Evolutionary conservation across 805 yeast genomes (phyloP), one percentile per base, ranked within the genome.

Genomic region (Yarrowia sp.): DNA sequence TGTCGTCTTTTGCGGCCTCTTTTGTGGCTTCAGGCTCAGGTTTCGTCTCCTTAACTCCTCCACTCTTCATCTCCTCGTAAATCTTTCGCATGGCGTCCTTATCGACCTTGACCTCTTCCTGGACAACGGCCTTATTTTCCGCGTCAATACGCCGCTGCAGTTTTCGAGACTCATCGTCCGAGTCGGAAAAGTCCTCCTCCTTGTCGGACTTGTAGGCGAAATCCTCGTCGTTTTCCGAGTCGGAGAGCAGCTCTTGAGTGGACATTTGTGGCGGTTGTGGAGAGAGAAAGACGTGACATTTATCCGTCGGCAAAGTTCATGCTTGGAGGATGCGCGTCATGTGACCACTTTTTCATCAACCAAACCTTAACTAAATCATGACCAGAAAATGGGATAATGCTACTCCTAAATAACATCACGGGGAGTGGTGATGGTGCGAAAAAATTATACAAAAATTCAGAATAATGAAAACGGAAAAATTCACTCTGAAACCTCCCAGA

Each of bases 191-290:
- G 33, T 58, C 64, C 64, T 58, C 64, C 51, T 58, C 64, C 45
- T 58, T 58, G 36, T 58, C 64, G 13, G 64, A 58, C 42, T 43
- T 33, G 35, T 58, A 58, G 42, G 50, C 42, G 18, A 58, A 58
- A 22, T 58, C 64, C 43, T 58, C 64, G 51, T 58, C 64, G 64
- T 58, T 58, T 58, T 58, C 64, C 41, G 64, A 58, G 51, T 58
- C 64, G 15, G 64, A 58, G 18, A 58, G 51, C 8, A 58, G 64
- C 14, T 42, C 51, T n/a, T 58, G 51, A 47, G 39, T 55, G 45
- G 47, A 28, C 61, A 55, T 55, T 10, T 41, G 9, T 15, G 7
- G 61, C 4, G 35, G n/a, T 17, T 18, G 5, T 42, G 17, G 28
- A 22, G 33, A 38, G 38, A 31, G 15, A 31, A 41, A 18, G 15